A percentile compares a stretch with the other conserved stretches of the same genome.
phyloP scores from a whole-genome alignment of 2,329 filamentous ascomycete genomes.

The Fusarium chuoi region DNA sequence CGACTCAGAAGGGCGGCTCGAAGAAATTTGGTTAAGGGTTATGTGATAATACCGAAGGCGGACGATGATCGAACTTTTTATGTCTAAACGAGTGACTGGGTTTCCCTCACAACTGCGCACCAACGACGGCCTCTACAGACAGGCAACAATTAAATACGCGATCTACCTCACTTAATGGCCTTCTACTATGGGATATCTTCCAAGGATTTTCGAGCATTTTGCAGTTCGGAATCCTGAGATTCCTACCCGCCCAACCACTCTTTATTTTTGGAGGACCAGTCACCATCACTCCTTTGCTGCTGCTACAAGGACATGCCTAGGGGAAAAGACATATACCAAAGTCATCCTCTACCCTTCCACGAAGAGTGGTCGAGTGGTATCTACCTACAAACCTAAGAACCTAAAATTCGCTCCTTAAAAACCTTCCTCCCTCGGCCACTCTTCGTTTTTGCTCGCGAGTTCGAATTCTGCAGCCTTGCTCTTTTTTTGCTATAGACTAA shows the following conservation, averaged over 20 bases:
- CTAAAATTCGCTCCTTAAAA: not conserved
- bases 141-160: not conserved
- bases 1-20: slow-evolving; percentile 59
- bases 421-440: not conserved
- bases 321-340: not conserved
- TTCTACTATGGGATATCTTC: not conserved
- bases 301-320: not conserved
- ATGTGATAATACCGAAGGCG: not conserved
- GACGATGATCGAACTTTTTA: slow-evolving; percentile 6
- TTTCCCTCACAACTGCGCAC: not conserved
- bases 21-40: slow-evolving; percentile 64
- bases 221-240: not conserved
- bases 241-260: not conserved
- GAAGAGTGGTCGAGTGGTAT: slow-evolving; percentile 22
- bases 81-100: not conserved
- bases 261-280: not conserved
- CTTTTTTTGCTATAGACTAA: not conserved
- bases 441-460: slow-evolving; percentile 7
- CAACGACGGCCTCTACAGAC: not conserved
- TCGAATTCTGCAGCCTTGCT: not conserved
- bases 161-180: not conserved
- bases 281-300: not conserved
- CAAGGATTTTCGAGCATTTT: not conserved
- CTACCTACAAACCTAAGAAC: slow-evolving; percentile 11
- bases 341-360: not conserved